Evolutionary conservation across 208 protist genomes (phyloP), one percentile per base, ranked within the genome.

Genomic region (Leishmania braziliensis): DNA sequence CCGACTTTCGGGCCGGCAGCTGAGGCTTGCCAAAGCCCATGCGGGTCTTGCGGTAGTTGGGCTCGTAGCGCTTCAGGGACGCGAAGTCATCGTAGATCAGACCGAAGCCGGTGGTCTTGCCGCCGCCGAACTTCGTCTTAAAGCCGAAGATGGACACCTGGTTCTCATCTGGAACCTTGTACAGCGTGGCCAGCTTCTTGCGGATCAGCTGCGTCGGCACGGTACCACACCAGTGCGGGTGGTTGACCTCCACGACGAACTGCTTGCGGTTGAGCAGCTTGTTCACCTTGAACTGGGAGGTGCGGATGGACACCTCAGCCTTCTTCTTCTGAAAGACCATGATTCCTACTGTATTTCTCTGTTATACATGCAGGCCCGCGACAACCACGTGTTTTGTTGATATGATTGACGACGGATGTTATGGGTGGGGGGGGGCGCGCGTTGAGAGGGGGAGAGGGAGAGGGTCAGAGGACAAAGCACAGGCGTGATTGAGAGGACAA

Each of bases 221-320:
- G 80, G 94, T 97, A 87, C 93, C 93, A 80, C 92, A 95, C 92
- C 90, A 97, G 78, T 93, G 86, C 76, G 93, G 93, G 89, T 96
- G 90, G 83, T 92, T 96, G 80, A 97, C 89, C 90, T 96, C 93
- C 63, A 97, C 92, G 85, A 99, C 99, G 90, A 99, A 99, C 97
- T 99, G 99, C 93, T 99, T 99, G 92, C 99, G 98, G 84, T 92
- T 89, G 3, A 99, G 95, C 80, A 99, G 97, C 83, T 99, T 98
- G 98, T 99, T 99, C 87, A 98, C 98, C 92, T 99, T 98, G 94
- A 99, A 99, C 92, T 99, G 99, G 81, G 98, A 95, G 79, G 98
- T 99, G 81, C 94, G 93, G 85, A 98, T 88, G 46, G 91, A 92
- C 84, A 98, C 88, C 87, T 97, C 93, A 60, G 95, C 92, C 90